These are phyloP conservation scores for Mycena leptocephala DNA, from an alignment of 768 basidiomycete species.

Conservation along the genomic window DNA sequence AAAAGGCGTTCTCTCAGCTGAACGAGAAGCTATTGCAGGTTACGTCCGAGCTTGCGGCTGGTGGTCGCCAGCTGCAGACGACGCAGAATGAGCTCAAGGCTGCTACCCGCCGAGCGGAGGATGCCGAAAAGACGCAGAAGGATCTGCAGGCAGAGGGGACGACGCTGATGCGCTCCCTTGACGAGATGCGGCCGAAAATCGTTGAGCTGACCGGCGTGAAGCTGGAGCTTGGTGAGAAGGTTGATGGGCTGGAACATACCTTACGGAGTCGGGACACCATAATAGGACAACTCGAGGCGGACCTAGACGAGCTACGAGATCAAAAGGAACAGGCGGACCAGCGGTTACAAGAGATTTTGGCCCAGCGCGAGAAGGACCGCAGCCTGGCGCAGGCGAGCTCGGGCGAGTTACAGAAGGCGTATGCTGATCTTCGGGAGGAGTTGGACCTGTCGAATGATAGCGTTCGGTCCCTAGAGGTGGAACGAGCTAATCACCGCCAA, in stretches of 20 bases:
- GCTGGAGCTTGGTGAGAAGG: slow-evolving; percentile 77
- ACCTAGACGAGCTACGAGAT: slow-evolving; percentile 69
- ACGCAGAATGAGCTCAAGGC: slow-evolving; percentile 77
- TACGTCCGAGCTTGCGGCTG: slow-evolving; percentile 66
- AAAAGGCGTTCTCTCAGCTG: slow-evolving; percentile 65
- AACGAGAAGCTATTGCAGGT: slow-evolving; percentile 74
- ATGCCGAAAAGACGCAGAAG: slow-evolving; percentile 80
- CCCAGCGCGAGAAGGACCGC: slow-evolving; percentile 69
- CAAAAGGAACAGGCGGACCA: slow-evolving; percentile 64
- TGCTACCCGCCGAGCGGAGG: slow-evolving; percentile 79
- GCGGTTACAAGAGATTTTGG: slow-evolving; percentile 61
- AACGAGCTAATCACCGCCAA: slow-evolving; percentile 74
- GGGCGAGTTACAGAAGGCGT: slow-evolving; percentile 75
- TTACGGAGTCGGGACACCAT: slow-evolving; percentile 70
- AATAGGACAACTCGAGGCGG: slow-evolving; percentile 75
- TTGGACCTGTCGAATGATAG: slow-evolving; percentile 69
- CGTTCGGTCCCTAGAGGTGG: slow-evolving; percentile 74
- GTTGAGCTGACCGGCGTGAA: slow-evolving; percentile 85
- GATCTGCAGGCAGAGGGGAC: slow-evolving; percentile 86
- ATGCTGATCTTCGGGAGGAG: slow-evolving; percentile 74
- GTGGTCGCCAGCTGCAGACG: slow-evolving; percentile 71
- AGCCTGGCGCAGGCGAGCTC: slow-evolving; percentile 64
- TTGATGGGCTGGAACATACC: slow-evolving; percentile 69
- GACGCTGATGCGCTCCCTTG: slow-evolving; percentile 84
- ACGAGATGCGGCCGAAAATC: slow-evolving; percentile 90